phyloP scores from a whole-genome alignment of 2,329 filamentous ascomycete species.

The Neoarthrinium moseri region DNA sequence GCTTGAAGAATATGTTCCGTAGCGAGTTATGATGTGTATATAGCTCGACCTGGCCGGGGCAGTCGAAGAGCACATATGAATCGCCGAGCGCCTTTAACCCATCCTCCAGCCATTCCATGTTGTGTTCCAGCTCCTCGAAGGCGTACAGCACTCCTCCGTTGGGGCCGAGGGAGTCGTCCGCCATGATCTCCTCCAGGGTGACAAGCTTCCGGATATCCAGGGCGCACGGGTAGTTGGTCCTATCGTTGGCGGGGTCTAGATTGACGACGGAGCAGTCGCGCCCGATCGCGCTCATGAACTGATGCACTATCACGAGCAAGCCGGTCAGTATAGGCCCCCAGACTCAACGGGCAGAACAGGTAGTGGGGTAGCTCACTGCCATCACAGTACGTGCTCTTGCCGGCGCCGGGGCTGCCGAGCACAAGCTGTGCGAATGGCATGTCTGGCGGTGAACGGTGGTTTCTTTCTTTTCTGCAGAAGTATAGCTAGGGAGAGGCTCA shows the following conservation, averaged over 20 bases:
- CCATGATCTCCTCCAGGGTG: conserved; percentile 93
- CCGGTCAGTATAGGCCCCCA: conserved; percentile 12
- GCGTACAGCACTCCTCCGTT: conserved; percentile 94
- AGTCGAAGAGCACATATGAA: conserved; percentile 94
- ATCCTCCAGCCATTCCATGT: conserved; percentile 87
- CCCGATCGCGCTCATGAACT: conserved; percentile 94
- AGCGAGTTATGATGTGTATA: conserved; percentile 94
- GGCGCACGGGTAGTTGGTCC: conserved; percentile 82
- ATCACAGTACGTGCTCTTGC: conserved; percentile 98
- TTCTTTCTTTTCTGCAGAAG: no score
- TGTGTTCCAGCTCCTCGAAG: conserved; percentile 90
- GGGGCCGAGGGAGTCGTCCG: conserved; percentile 82
- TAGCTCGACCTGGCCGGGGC: conserved; percentile 93
- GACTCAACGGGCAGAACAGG: not conserved
- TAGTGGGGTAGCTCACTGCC: conserved; percentile 60
- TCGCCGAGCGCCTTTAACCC: conserved; percentile 78
- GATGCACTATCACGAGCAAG: conserved; percentile 64
- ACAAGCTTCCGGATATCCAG: conserved; percentile 88
- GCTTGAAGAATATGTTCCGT: conserved; percentile 84
- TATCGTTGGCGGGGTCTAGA: conserved; percentile 94
- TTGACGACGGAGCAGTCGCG: conserved; percentile 95
- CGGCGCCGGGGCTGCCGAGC: conserved; percentile 89
- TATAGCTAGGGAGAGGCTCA: no score
- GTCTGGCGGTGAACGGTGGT: conserved; percentile 4
- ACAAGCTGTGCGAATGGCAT: conserved; percentile 76